Evolutionary conservation across 441 rosid species (phyloP).

Genomic region (Hura crepitans): DNA sequence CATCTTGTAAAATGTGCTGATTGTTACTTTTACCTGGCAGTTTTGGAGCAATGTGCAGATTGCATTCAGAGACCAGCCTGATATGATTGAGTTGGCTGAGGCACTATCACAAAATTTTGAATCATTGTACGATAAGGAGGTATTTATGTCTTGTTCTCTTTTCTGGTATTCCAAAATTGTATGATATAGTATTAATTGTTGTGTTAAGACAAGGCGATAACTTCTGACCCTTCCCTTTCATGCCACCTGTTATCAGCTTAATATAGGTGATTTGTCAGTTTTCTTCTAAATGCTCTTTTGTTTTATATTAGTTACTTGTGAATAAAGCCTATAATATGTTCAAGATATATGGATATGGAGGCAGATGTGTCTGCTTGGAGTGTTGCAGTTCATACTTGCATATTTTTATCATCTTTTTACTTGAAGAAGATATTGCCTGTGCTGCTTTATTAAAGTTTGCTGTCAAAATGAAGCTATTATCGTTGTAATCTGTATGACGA

Average conservation of each 20-base stretch:
- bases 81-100: constrained; percentile 64
- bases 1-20: constrained; percentile 22
- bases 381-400: not conserved
- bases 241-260: not conserved
- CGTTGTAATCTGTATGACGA: not conserved
- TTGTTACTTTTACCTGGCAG: constrained; percentile 52
- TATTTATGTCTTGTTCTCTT: constrained; percentile 28
- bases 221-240: not conserved
- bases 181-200: not conserved
- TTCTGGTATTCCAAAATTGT: not conserved
- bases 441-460: not conserved
- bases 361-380: not conserved
- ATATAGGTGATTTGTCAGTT: not conserved
- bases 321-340: not conserved
- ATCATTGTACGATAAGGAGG: constrained; percentile 73
- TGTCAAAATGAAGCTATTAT: not conserved
- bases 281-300: not conserved
- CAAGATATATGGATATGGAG: not conserved
- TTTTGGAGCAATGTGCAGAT: constrained; percentile 68
- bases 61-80: constrained; percentile 69
- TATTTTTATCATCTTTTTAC: not conserved
- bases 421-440: not conserved
- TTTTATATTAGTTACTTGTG: not conserved
- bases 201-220: not conserved
- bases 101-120: constrained; percentile 72